Evolutionary conservation across 371 early-diverging fungal species (phyloP).

Genomic region (Mortierella sp.): DNA sequence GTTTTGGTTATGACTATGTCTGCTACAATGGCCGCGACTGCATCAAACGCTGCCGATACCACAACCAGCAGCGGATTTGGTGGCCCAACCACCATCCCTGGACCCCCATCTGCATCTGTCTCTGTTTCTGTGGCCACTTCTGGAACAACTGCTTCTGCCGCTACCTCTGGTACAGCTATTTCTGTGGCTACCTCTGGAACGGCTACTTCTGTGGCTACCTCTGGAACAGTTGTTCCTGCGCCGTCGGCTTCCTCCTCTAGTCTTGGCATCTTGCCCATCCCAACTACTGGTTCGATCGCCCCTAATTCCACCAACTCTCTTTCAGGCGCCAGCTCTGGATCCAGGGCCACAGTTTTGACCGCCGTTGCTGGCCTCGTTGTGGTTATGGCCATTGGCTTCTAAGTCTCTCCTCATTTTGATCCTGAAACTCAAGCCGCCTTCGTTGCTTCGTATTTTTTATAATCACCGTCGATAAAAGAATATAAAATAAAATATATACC

Average conservation of each 20-base stretch:
- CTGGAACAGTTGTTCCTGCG: not conserved
- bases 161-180: not conserved
- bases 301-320: not conserved
- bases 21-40: slow-evolving; percentile 2
- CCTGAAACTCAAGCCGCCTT: not conserved
- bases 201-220: not conserved
- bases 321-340: not conserved
- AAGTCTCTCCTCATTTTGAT: not conserved
- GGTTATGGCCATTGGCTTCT: slow-evolving; percentile 16
- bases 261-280: not conserved
- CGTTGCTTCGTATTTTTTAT: not conserved
- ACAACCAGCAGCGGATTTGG: not conserved
- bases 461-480: no score
- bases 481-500: no score
- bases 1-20: slow-evolving; percentile 14
- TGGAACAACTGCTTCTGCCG: not conserved
- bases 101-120: not conserved
- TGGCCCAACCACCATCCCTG: not conserved
- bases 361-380: slow-evolving; percentile 14
- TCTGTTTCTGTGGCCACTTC: not conserved
- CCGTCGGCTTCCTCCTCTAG: slow-evolving; percentile 1
- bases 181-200: not conserved
- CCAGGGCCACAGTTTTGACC: not conserved
- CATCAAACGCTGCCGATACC: not conserved
- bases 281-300: not conserved